These are phyloP conservation scores for Lojkania enalia DNA, from an alignment of 2,329 filamentous ascomycete species.

Conservation along the genomic window DNA sequence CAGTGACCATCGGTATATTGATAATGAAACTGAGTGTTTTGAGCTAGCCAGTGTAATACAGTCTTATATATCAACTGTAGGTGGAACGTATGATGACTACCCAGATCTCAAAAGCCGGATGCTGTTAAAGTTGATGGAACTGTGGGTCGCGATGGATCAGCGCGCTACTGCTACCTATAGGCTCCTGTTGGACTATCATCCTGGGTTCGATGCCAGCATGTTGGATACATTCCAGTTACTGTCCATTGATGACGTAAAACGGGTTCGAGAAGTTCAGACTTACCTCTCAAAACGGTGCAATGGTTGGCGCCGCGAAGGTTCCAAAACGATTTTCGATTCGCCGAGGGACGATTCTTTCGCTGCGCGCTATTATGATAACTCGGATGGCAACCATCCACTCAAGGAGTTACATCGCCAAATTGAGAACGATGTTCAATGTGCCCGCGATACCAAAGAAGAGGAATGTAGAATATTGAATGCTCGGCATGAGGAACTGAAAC, in stretches of 20 bases:
- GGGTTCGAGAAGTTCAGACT: conserved; percentile 53
- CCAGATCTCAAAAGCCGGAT: conserved; percentile 57
- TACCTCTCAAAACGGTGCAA: conserved; percentile 51
- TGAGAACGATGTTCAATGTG: conserved; percentile 26
- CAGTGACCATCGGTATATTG: conserved; percentile 12
- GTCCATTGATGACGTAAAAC: conserved; percentile 50
- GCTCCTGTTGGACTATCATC: conserved; percentile 55
- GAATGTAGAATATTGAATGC: conserved; percentile 36
- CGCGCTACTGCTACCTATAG: conserved; percentile 47
- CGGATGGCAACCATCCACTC: not conserved
- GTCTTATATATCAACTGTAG: conserved; percentile 40
- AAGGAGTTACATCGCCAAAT: conserved; percentile 38
- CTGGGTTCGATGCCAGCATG: conserved; percentile 52
- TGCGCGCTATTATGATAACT: conserved; percentile 45
- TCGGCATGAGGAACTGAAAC: conserved; percentile 18
- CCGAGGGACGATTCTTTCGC: conserved; percentile 49
- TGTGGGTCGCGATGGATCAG: conserved; percentile 63
- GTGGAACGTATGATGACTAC: conserved; percentile 48
- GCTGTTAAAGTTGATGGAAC: conserved; percentile 58
- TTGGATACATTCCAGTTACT: conserved; percentile 60
- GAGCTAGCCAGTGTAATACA: conserved; percentile 40
- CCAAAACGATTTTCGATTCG: conserved; percentile 52
- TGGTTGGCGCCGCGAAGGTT: conserved; percentile 11
- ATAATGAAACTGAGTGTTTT: conserved; percentile 26
- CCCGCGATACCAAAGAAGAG: conserved; percentile 38